Evolutionary conservation across 1,284 basidiomycete species (phyloP).

Genomic region (Cutaneotrichosporon sp.): DNA sequence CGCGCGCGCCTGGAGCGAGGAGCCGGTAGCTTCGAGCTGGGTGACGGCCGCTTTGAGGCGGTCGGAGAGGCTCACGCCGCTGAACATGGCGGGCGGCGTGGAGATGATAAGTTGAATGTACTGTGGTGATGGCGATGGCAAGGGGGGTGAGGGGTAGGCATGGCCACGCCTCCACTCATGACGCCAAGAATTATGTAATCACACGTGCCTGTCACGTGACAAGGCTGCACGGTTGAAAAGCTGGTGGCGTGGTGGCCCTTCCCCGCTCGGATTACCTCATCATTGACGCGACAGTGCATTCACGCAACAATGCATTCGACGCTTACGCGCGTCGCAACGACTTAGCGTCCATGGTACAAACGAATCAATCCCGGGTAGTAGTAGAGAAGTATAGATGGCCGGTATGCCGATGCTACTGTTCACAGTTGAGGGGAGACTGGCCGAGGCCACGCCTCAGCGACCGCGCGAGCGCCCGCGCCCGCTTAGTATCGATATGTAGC

Average conservation of each 20-base stretch:
- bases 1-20: slow-evolving; percentile 32
- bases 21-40: slow-evolving; percentile 33
- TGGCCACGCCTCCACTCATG: too few relatives aligned
- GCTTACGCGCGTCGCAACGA: background rate
- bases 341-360: background rate
- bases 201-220: too few relatives aligned
- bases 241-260: too few relatives aligned
- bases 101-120: too few relatives aligned
- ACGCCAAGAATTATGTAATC: too few relatives aligned
- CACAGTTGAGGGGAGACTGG: too few relatives aligned
- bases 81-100: slow-evolving; percentile 27
- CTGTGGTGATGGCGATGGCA: background rate
- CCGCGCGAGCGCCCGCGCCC: slow-evolving; percentile 4
- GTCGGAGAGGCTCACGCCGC: slow-evolving; percentile 31
- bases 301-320: too few relatives aligned
- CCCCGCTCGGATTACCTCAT: too few relatives aligned
- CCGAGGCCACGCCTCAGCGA: background rate
- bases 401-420: background rate
- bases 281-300: too few relatives aligned
- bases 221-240: too few relatives aligned
- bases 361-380: background rate
- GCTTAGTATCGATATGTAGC: slow-evolving; percentile 32
- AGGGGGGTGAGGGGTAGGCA: background rate
- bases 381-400: too few relatives aligned
- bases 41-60: slow-evolving; percentile 44